Percentiles rank a stretch among this genome's conserved stretches.
Evolutionary conservation across 305 asterid genomes (phyloP).

Genomic region (Rubia peregrina): DNA sequence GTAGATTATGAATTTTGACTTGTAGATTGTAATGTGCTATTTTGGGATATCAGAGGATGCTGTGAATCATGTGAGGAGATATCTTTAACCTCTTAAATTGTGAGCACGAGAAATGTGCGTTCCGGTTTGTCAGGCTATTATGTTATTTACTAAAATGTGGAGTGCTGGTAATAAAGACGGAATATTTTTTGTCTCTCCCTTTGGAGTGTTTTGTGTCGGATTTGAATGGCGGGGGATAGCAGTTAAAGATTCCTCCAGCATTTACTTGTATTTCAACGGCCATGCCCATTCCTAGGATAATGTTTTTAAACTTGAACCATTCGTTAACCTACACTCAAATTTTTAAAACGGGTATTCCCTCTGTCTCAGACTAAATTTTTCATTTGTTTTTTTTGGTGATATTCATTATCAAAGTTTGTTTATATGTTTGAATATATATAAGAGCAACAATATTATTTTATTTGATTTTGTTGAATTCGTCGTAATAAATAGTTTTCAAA

Average conservation of each 20-base stretch:
- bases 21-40: background rate
- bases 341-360: too few species aligned
- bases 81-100: background rate
- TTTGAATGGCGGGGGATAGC: background rate
- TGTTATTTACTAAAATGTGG: background rate
- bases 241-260: background rate
- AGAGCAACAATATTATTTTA: too few species aligned
- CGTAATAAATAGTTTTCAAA: too few species aligned
- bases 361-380: too few species aligned
- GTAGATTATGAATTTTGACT: background rate
- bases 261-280: background rate
- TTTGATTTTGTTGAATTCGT: too few species aligned
- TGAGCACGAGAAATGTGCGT: background rate
- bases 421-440: too few species aligned
- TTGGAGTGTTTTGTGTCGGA: background rate
- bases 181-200: background rate
- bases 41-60: background rate
- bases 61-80: background rate
- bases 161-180: background rate
- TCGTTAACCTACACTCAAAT: background rate
- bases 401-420: too few species aligned
- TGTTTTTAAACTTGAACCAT: background rate
- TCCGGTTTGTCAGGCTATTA: background rate
- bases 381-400: too few species aligned
- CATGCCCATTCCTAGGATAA: constrained; percentile 1